Base-by-base conservation (phyloP, 495 filamentous ascomycete species). In the Pseudomonodictys pantanalensis region DNA sequence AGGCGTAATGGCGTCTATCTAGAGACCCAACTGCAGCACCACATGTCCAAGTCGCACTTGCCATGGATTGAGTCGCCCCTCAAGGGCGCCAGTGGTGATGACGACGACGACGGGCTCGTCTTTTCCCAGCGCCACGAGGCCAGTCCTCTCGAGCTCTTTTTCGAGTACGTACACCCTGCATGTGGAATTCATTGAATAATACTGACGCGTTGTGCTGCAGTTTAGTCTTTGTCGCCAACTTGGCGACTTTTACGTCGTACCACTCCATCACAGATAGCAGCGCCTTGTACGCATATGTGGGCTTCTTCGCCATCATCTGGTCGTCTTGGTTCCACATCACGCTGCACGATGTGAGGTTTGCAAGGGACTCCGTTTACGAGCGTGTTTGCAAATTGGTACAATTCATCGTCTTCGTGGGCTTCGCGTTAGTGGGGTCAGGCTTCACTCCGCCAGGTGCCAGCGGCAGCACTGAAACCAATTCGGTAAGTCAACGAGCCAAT, bases 221-320 rank as follows among this genome's bases (percentile, higher is more conserved):
- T 67, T 72, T 88, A 4, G 86, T 86, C 71, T 84, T 88, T 60
- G 85, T 86, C 18, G 83, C 85, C 45, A 87, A 86, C 62, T 69
- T 87, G n/a, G 80, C 79, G 15, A 84, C 82, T 9, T 86, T 87
- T 62, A 80, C 80, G 0, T 74, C 78, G 6, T 63, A 67, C 23
- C 64, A 67, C 43, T 59, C 59, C 15, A 57, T 67, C 10, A 67
- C 60, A 15, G 64, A 67, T 43, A n/a, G 1, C 3, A n/a, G 18
- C 3, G 55, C 56, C 25, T 35, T 67, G 10, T 12, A 56, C 18
- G 59, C 59, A 29, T 67, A 67, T 55, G 41, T 63, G 17, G 64
- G 64, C 15, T 67, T 67, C 53, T 67, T 67, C 44, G 54, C 45
- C 7, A 59, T 67, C 15, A 38, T 67, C 15, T 67, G 64, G 64